Evolutionary conservation across 2,329 filamentous ascomycete genomes (phyloP).

Genomic region (Whalleya microplaca): DNA sequence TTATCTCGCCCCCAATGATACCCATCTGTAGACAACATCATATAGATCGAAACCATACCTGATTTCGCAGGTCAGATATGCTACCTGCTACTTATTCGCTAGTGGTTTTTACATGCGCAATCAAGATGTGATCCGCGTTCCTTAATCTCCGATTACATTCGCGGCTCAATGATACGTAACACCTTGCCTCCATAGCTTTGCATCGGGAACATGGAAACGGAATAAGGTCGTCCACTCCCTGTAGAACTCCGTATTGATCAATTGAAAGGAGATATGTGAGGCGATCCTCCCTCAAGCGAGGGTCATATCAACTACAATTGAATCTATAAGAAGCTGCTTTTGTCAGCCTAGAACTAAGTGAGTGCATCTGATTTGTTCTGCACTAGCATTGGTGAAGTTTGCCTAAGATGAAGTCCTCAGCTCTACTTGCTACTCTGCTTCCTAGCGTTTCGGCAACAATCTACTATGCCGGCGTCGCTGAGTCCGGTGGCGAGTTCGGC

Average conservation of each 20-base stretch:
- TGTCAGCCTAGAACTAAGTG: no score
- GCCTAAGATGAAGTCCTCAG: conserved; percentile 28
- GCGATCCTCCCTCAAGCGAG: neutral
- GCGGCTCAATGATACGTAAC: neutral
- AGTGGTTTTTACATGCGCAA: conserved; percentile 1
- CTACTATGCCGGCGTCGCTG: conserved; percentile 52
- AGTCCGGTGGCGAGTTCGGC: conserved; percentile 52
- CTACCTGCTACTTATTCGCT: neutral
- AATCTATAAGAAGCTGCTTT: conserved; percentile 6
- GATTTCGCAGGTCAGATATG: neutral
- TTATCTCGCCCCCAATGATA: conserved; percentile 30
- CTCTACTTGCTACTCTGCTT: conserved; percentile 23
- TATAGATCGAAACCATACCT: conserved; percentile 1
- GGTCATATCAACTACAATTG: no score
- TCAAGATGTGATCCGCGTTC: conserved; percentile 2
- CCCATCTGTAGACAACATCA: conserved; percentile 22
- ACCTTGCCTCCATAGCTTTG: neutral
- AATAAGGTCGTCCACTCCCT: neutral
- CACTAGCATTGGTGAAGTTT: neutral
- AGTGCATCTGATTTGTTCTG: no score
- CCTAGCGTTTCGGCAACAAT: conserved; percentile 45
- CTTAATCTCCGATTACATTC: neutral
- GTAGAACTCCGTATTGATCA: conserved; percentile 1
- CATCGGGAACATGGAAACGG: neutral
- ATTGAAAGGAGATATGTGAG: neutral